A percentile compares a stretch with the other conserved stretches of the same genome.
phyloP scores from a whole-genome alignment of 2,329 filamentous ascomycete genomes.

The Shiraia sp. region DNA sequence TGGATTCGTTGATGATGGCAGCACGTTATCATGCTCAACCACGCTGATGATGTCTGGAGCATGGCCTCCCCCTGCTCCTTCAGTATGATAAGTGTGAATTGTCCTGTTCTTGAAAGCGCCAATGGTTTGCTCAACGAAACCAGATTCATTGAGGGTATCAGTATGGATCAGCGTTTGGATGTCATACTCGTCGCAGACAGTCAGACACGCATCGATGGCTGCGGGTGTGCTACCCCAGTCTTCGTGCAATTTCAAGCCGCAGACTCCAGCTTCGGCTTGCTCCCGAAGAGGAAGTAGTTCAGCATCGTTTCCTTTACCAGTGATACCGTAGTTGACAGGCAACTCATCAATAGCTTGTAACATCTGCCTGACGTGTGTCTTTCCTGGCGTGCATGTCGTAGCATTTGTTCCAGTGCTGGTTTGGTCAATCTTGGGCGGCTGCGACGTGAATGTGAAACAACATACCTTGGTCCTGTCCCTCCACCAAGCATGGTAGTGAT shows the following conservation, averaged over 20 bases:
- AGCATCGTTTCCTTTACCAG: constrained; percentile 90
- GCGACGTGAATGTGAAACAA: background rate
- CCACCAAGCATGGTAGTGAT: constrained; percentile 91
- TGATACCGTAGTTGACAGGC: constrained; percentile 87
- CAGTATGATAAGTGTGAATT: constrained; percentile 96
- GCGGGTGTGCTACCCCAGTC: constrained; percentile 94
- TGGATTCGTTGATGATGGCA: constrained; percentile 90
- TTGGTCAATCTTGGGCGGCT: constrained; percentile 19
- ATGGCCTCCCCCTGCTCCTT: constrained; percentile 92
- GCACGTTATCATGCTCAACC: constrained; percentile 84
- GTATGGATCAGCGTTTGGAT: constrained; percentile 95
- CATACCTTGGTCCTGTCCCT: constrained; percentile 83
- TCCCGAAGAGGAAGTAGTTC: constrained; percentile 71
- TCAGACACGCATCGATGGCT: constrained; percentile 80
- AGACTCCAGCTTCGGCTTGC: constrained; percentile 80
- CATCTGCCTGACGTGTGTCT: constrained; percentile 83
- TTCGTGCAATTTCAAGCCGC: constrained; percentile 91
- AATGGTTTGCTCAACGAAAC: constrained; percentile 93
- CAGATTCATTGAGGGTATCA: constrained; percentile 93
- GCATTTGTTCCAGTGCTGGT: constrained; percentile 80
- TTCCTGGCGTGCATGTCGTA: constrained; percentile 89
- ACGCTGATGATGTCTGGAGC: constrained; percentile 95
- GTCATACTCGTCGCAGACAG: constrained; percentile 86
- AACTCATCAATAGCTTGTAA: constrained; percentile 81
- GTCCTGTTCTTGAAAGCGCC: constrained; percentile 82